These are phyloP conservation scores for Mycena metata DNA, from an alignment of 768 basidiomycete species.

Conservation along the genomic window DNA sequence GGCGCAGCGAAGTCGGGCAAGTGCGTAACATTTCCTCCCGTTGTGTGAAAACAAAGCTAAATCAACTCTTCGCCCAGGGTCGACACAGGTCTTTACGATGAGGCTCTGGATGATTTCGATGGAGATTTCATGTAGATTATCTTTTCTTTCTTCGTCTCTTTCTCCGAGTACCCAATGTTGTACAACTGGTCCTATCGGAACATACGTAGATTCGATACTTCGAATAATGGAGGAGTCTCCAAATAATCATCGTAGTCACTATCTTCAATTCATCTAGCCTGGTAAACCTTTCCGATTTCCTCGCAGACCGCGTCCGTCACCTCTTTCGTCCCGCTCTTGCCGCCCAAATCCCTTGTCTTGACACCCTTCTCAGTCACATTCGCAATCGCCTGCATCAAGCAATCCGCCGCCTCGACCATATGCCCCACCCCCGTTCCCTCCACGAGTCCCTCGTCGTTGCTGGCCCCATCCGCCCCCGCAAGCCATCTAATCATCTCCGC, in stretches of 20 bases:
- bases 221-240: background rate
- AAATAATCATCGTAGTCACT: too few relatives aligned
- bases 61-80: constrained; percentile 57
- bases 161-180: constrained; percentile 20
- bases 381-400: constrained; percentile 58
- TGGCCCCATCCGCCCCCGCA: constrained; percentile 34
- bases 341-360: constrained; percentile 79
- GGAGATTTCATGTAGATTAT: constrained; percentile 87
- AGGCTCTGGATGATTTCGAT: constrained; percentile 91
- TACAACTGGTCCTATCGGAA: constrained; percentile 25
- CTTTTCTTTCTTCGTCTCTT: background rate
- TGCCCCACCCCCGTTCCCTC: constrained; percentile 53
- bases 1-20: constrained; percentile 80
- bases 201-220: constrained; percentile 20
- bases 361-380: constrained; percentile 51
- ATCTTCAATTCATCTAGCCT: constrained; percentile 1
- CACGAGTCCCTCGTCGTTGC: constrained; percentile 43
- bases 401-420: constrained; percentile 52
- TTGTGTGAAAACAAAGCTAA: constrained; percentile 17
- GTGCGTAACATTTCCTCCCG: constrained; percentile 53
- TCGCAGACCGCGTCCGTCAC: constrained; percentile 79
- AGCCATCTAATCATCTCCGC: constrained; percentile 65
- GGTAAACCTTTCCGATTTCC: constrained; percentile 60
- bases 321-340: constrained; percentile 68
- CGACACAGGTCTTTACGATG: constrained; percentile 88